These are phyloP conservation scores for Striga asiatica DNA, from an alignment of 257 asterid species.

Conservation along the genomic window DNA sequence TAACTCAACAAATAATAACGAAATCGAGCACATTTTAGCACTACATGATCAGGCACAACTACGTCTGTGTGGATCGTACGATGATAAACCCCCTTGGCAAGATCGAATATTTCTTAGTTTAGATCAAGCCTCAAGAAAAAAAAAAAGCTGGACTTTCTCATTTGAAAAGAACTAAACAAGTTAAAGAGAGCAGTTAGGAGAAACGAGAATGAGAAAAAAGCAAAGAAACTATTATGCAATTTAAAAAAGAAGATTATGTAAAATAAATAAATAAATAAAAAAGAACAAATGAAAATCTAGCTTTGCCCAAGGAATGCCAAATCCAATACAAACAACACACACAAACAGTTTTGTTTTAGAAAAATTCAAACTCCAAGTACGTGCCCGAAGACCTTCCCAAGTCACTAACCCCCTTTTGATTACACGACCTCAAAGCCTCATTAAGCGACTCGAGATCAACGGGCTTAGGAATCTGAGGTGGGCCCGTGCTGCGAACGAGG, in stretches of 20 bases:
- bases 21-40: slow-evolving; percentile 7
- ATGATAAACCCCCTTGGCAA: too few species aligned
- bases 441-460: slow-evolving; percentile 42
- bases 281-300: neutral
- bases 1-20: neutral
- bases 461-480: slow-evolving; percentile 72
- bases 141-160: too few species aligned
- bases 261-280: slow-evolving; percentile 22
- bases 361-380: slow-evolving; percentile 80
- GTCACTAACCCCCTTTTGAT: slow-evolving; percentile 38
- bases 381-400: slow-evolving; percentile 68
- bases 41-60: too few species aligned
- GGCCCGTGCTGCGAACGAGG: slow-evolving; percentile 63
- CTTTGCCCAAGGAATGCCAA: slow-evolving; percentile 10
- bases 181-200: too few species aligned
- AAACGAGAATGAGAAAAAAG: too few species aligned
- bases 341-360: slow-evolving; percentile 23
- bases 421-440: slow-evolving; percentile 32
- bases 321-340: slow-evolving; percentile 14
- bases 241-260: too few species aligned
- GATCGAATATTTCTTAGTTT: too few species aligned
- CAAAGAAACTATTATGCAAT: too few species aligned
- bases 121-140: too few species aligned
- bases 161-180: too few species aligned
- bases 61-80: too few species aligned